Evolutionary conservation across 768 basidiomycete genomes (phyloP).

Genomic region (Tulasnella sp.): DNA sequence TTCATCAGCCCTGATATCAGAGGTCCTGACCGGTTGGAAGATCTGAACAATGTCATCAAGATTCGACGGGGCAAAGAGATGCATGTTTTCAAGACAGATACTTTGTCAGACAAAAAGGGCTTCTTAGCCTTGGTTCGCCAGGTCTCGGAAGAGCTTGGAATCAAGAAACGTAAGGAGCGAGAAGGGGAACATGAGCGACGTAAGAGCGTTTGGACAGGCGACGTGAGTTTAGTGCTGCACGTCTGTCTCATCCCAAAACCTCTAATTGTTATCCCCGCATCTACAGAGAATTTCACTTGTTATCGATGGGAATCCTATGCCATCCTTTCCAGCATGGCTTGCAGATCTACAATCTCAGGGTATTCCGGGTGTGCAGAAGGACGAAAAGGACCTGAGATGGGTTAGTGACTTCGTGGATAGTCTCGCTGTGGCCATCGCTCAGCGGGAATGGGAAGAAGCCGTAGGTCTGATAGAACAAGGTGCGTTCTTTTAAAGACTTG

Average conservation of each 20-base stretch:
- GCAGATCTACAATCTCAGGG: slow-evolving; percentile 12
- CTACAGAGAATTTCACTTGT: slow-evolving; percentile 3
- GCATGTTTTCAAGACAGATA: slow-evolving; percentile 84
- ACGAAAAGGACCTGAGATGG: slow-evolving; percentile 76
- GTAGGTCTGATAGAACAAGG: slow-evolving; percentile 80
- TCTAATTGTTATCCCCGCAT: too few species aligned
- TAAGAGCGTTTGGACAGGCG: slow-evolving; percentile 41
- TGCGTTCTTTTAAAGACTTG: slow-evolving; percentile 21
- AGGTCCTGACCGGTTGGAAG: slow-evolving; percentile 32
- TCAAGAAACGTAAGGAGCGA: slow-evolving; percentile 83
- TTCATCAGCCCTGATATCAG: too few species aligned
- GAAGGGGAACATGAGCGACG: slow-evolving; percentile 87
- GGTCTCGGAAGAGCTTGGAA: slow-evolving; percentile 82
- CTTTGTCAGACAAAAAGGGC: slow-evolving; percentile 70
- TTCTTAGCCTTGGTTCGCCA: slow-evolving; percentile 79
- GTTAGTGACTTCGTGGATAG: slow-evolving; percentile 87
- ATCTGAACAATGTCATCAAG: slow-evolving; percentile 93
- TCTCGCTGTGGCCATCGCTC: slow-evolving; percentile 79
- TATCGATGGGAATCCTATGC: slow-evolving; percentile 30
- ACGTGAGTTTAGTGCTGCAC: slow-evolving; percentile 24
- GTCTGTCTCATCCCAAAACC: neutral
- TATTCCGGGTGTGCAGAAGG: slow-evolving; percentile 40
- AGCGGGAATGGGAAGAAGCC: slow-evolving; percentile 81
- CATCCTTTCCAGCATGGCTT: slow-evolving; percentile 59
- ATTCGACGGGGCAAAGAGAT: slow-evolving; percentile 88